Conservation (phyloP, 1,284 basidiomycete genomes). For the Uromyces viciae-fabae region DNA sequence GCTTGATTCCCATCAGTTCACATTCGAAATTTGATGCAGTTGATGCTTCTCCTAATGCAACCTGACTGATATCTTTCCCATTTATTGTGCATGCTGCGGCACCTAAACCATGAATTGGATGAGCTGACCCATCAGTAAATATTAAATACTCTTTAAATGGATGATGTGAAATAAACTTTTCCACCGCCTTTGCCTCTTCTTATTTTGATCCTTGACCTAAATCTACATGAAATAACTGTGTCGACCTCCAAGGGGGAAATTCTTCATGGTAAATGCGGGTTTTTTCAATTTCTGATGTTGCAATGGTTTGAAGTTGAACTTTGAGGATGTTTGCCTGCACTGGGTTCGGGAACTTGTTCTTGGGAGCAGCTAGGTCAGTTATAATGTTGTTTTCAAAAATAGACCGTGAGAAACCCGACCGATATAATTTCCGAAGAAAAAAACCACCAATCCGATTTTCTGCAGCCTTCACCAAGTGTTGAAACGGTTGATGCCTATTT, state of each 20-base stretch:
- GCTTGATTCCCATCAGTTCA: background rate
- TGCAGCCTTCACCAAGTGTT: background rate
- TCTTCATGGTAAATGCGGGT: background rate
- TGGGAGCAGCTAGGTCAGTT: background rate
- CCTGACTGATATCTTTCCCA: background rate
- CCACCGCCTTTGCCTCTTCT: too few species aligned
- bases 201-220: background rate
- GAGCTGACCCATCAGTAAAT: background rate
- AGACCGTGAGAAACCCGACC: background rate
- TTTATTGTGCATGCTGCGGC: background rate
- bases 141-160: background rate
- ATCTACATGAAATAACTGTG: background rate
- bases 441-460: background rate
- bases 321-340: background rate
- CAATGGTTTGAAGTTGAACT: too few species aligned
- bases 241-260: background rate
- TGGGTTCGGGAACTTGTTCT: background rate
- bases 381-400: background rate
- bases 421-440: background rate
- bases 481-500: background rate
- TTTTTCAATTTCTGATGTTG: background rate
- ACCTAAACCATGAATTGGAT: background rate
- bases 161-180: background rate
- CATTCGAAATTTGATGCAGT: background rate
- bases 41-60: background rate